phyloP scores from a whole-genome alignment of 1,284 basidiomycete species.

The Mycena citricolor region DNA sequence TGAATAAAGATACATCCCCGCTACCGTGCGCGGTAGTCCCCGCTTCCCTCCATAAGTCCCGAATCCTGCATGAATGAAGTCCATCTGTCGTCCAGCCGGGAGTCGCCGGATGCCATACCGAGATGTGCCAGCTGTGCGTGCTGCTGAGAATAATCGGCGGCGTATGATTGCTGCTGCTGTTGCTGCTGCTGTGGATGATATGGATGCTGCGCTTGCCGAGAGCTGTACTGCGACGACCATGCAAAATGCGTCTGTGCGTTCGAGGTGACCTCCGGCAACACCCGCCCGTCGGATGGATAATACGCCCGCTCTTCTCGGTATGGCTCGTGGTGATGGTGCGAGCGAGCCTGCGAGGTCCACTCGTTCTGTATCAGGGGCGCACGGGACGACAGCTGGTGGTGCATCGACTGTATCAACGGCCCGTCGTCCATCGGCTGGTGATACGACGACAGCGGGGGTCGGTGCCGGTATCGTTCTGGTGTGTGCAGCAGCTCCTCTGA shows the following conservation, averaged over 20 bases:
- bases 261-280: too few species aligned
- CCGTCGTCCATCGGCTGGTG: too few species aligned
- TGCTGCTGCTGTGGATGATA: constrained; percentile 7
- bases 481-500: background rate
- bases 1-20: background rate
- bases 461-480: constrained; percentile 1
- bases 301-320: too few species aligned
- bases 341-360: too few species aligned
- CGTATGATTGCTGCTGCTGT: constrained; percentile 20
- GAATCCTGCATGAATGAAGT: constrained; percentile 59
- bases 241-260: too few species aligned
- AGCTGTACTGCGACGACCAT: too few species aligned
- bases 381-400: too few species aligned
- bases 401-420: too few species aligned
- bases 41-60: constrained; percentile 43
- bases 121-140: constrained; percentile 47
- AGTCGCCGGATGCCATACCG: constrained; percentile 52
- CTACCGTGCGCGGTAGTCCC: constrained; percentile 26
- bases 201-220: constrained; percentile 9
- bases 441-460: background rate
- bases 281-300: too few species aligned
- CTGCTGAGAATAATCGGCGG: constrained; percentile 19
- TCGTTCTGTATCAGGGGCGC: too few species aligned
- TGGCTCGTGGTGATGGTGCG: too few species aligned
- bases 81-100: constrained; percentile 57